These are phyloP conservation scores for Aspergillus vadensis DNA, from an alignment of 2,329 filamentous ascomycete species.

Conservation along the genomic window DNA sequence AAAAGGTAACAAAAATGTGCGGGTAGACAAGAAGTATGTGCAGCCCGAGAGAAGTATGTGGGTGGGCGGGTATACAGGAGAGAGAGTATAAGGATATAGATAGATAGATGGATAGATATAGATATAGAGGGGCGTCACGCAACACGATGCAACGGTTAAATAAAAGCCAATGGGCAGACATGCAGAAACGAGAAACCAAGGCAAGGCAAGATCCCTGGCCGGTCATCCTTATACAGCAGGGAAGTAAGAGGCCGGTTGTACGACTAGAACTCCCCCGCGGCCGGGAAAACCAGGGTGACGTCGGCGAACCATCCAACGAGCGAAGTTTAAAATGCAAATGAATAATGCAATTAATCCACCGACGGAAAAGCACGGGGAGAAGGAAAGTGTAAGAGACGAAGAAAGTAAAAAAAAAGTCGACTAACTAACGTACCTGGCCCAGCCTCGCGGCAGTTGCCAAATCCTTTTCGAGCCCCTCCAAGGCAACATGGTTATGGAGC, in stretches of 20 bases:
- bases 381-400: conserved; percentile 1
- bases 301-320: background rate
- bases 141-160: background rate
- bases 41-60: background rate
- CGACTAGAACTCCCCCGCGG: background rate
- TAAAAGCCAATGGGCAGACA: background rate
- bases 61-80: background rate
- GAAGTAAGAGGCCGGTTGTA: background rate
- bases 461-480: conserved; percentile 83
- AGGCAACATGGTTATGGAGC: conserved; percentile 73
- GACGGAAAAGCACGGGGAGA: background rate
- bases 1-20: background rate
- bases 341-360: background rate
- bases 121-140: background rate
- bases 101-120: background rate
- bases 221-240: conserved; percentile 2
- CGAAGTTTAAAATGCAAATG: background rate
- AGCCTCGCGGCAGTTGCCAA: conserved; percentile 82
- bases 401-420: conserved; percentile 17
- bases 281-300: conserved; percentile 4
- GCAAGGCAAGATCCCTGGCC: conserved; percentile 5
- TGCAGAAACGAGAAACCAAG: background rate
- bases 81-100: background rate
- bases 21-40: background rate
- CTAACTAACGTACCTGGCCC: conserved; percentile 74